These are phyloP conservation scores for Miscanthus sacchariflorus DNA, from an alignment of 202 grass and related monocot genomes.

Conservation along the genomic window DNA sequence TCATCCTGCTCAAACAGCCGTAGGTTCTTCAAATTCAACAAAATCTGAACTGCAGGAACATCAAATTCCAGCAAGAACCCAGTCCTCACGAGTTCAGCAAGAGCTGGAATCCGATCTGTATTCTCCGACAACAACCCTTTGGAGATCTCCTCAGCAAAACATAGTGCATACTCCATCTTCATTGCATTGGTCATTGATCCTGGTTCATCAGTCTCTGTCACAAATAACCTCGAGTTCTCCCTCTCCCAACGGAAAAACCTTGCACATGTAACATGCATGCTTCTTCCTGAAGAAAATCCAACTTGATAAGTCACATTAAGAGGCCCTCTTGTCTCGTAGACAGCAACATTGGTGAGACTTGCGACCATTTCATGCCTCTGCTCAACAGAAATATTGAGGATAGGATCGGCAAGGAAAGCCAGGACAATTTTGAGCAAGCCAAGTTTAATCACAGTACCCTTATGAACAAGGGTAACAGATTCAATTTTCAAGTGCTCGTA, in stretches of 20 bases:
- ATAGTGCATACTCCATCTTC: conserved; percentile 46
- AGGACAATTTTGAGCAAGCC: conserved; percentile 55
- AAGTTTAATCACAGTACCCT: conserved; percentile 38
- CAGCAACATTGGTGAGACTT: conserved; percentile 32
- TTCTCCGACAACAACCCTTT: conserved; percentile 58
- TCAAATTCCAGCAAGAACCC: conserved; percentile 57
- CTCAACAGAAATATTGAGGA: conserved; percentile 25
- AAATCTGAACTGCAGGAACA: conserved; percentile 36
- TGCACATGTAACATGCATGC: conserved; percentile 30
- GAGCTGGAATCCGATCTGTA: conserved; percentile 37
- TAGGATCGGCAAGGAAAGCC: conserved; percentile 55
- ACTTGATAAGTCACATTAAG: conserved; percentile 49
- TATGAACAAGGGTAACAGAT: conserved; percentile 7
- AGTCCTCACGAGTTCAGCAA: conserved; percentile 51
- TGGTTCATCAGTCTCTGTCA: conserved; percentile 10
- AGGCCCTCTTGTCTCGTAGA: conserved; percentile 37
- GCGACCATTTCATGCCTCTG: conserved; percentile 50
- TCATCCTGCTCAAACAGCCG: conserved; percentile 58
- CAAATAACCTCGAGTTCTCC: conserved; percentile 41
- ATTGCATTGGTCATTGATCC: background rate
- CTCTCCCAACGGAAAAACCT: conserved; percentile 61
- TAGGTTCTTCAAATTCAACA: conserved; percentile 65
- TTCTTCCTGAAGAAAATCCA: conserved; percentile 30
- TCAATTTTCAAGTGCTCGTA: background rate
- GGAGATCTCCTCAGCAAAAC: conserved; percentile 55